These are phyloP conservation scores for Polygonum aviculare DNA, from an alignment of 148 eudicot genomes.

Conservation along the genomic window DNA sequence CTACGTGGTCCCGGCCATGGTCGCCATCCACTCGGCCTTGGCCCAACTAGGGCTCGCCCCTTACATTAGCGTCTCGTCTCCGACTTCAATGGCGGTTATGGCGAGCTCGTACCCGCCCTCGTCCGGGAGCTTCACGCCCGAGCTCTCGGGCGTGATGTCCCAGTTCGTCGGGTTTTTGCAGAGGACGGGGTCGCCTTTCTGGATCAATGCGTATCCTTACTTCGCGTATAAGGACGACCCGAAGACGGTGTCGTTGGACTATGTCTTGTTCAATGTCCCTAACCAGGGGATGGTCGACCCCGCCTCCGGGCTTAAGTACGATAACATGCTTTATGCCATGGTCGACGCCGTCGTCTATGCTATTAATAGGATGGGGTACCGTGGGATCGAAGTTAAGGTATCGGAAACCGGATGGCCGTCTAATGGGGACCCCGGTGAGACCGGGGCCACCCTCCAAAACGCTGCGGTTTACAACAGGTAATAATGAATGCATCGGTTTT, in stretches of 20 bases:
- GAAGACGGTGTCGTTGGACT: constrained; percentile 38
- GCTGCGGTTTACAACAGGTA: constrained; percentile 51
- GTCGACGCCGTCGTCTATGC: constrained; percentile 72
- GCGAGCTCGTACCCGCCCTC: constrained; percentile 68
- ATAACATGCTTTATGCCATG: constrained; percentile 83
- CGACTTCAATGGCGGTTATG: constrained; percentile 54
- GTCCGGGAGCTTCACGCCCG: constrained; percentile 41
- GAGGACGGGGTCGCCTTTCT: constrained; percentile 49
- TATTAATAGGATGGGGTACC: constrained; percentile 42
- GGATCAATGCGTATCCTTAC: constrained; percentile 86
- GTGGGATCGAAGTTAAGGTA: constrained; percentile 56
- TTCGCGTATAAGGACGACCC: constrained; percentile 73
- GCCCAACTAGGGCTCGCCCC: constrained; percentile 34
- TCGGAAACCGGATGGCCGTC: constrained; percentile 96
- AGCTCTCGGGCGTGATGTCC: constrained; percentile 40
- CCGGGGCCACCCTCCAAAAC: constrained; percentile 49
- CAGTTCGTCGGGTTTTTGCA: constrained; percentile 43
- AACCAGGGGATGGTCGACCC: constrained; percentile 62
- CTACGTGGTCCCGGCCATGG: constrained; percentile 64
- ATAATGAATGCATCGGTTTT: too few relatives aligned
- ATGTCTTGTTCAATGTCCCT: constrained; percentile 46
- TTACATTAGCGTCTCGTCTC: constrained; percentile 59
- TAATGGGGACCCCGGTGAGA: constrained; percentile 46
- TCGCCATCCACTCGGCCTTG: constrained; percentile 48
- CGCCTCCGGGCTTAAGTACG: constrained; percentile 48